These are phyloP conservation scores for Camellia sinensis DNA, from an alignment of 148 eudicot species.

Conservation along the genomic window DNA sequence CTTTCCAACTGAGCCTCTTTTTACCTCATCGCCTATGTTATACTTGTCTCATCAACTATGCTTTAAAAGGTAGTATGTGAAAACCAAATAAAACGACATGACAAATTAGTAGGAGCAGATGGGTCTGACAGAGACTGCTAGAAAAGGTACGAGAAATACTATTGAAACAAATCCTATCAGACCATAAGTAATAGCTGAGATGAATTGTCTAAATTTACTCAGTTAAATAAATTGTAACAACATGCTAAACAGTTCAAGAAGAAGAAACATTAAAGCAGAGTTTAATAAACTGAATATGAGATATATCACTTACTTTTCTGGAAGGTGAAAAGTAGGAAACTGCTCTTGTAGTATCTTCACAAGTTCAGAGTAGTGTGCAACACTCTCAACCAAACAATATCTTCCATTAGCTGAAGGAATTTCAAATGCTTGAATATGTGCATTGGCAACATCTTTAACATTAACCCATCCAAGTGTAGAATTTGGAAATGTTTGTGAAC, in stretches of 20 bases:
- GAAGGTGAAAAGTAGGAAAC: constrained; percentile 58
- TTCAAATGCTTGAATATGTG: constrained; percentile 36
- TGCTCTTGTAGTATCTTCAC: constrained; percentile 47
- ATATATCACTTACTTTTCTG: constrained; percentile 49
- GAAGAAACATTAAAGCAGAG: neutral
- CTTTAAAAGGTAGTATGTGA: neutral
- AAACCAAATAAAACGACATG: too few relatives aligned
- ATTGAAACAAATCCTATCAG: neutral
- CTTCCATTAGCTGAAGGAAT: constrained; percentile 36
- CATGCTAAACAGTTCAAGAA: neutral
- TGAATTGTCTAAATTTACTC: too few relatives aligned
- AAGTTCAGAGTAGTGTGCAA: constrained; percentile 44
- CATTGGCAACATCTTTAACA: constrained; percentile 37
- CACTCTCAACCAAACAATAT: constrained; percentile 40
- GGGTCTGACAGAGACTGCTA: neutral
- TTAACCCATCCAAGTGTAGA: constrained; percentile 21
- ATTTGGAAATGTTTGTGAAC: constrained; percentile 17
- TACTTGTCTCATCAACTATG: neutral
- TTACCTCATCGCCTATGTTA: neutral
- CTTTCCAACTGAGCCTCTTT: neutral
- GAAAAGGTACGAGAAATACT: neutral
- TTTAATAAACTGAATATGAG: neutral
- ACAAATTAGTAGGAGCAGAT: too few relatives aligned
- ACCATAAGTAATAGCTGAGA: too few relatives aligned
- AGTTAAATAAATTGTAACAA: too few relatives aligned